phyloP scores from a whole-genome alignment of 1,284 basidiomycete species.

The Mycena citricolor region DNA sequence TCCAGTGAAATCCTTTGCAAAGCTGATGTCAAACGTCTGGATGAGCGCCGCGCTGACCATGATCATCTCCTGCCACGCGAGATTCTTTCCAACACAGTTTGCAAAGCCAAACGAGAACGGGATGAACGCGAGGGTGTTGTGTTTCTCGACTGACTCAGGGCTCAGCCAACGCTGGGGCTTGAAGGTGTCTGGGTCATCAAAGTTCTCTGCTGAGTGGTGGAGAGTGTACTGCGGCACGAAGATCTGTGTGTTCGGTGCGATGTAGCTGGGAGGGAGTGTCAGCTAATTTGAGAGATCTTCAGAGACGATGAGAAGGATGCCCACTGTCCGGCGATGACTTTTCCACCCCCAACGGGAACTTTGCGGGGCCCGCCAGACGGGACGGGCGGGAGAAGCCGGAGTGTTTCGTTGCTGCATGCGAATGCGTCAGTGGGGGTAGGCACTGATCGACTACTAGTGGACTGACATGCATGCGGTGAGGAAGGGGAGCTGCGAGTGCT shows the following conservation, averaged over 20 bases:
- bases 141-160: constrained; percentile 24
- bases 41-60: constrained; percentile 27
- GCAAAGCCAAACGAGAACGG: constrained; percentile 34
- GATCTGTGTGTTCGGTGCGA: constrained; percentile 49
- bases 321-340: constrained; percentile 26
- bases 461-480: constrained; percentile 54
- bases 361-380: constrained; percentile 51
- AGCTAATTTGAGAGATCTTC: not conserved
- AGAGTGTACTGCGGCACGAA: constrained; percentile 48
- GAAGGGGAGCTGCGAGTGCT: constrained; percentile 41
- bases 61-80: constrained; percentile 31
- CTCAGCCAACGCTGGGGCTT: constrained; percentile 44
- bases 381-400: constrained; percentile 55
- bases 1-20: constrained; percentile 8
- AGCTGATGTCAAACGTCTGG: constrained; percentile 14
- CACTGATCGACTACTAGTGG: not conserved
- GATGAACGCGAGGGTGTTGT: constrained; percentile 30
- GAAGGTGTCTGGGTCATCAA: constrained; percentile 41
- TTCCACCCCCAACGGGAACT: constrained; percentile 38
- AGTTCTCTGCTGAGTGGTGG: constrained; percentile 38
- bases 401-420: constrained; percentile 52
- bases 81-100: constrained; percentile 31
- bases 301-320: not conserved
- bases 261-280: constrained; percentile 39
- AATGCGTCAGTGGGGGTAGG: constrained; percentile 10